Conservation (phyloP, 73 alveolate genomes). For the Diophrys appendiculata region DNA sequence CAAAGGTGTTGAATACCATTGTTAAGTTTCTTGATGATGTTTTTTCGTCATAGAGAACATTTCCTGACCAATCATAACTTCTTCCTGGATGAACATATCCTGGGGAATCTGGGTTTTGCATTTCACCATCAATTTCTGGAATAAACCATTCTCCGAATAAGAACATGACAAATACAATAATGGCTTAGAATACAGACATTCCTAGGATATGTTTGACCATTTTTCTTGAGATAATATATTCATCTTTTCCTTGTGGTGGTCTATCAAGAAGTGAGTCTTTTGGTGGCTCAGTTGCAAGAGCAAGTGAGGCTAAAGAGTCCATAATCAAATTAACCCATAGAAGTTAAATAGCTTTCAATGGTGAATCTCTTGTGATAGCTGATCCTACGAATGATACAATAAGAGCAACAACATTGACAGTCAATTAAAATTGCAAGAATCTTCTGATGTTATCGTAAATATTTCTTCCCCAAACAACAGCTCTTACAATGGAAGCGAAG, state of each 20-base stretch:
- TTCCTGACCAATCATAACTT: constrained; percentile 61
- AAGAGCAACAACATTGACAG: constrained; percentile 82
- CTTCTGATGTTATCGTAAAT: constrained; percentile 82
- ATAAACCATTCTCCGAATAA: constrained; percentile 65
- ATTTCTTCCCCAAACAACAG: constrained; percentile 85
- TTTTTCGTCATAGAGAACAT: constrained; percentile 60
- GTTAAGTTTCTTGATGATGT: constrained; percentile 54
- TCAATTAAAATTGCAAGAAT: constrained; percentile 83
- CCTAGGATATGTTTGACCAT: constrained; percentile 78
- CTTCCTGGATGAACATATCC: constrained; percentile 48
- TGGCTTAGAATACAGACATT: constrained; percentile 54
- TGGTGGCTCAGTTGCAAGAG: constrained; percentile 97
- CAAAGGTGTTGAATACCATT: constrained; percentile 83
- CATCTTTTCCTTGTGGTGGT: constrained; percentile 81
- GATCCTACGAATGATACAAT: constrained; percentile 79
- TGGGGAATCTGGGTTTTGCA: background rate
- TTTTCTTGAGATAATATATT: constrained; percentile 63
- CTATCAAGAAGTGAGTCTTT: constrained; percentile 74
- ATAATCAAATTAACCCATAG: constrained; percentile 82
- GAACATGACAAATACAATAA: constrained; percentile 34
- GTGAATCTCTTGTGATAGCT: constrained; percentile 72
- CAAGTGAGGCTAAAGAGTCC: constrained; percentile 86
- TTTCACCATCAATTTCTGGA: constrained; percentile 30
- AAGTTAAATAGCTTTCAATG: constrained; percentile 79
- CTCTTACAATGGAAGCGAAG: constrained; percentile 83